These are phyloP conservation scores for Meripilus lineatus DNA, from an alignment of 1,284 basidiomycete species.

Conservation along the genomic window DNA sequence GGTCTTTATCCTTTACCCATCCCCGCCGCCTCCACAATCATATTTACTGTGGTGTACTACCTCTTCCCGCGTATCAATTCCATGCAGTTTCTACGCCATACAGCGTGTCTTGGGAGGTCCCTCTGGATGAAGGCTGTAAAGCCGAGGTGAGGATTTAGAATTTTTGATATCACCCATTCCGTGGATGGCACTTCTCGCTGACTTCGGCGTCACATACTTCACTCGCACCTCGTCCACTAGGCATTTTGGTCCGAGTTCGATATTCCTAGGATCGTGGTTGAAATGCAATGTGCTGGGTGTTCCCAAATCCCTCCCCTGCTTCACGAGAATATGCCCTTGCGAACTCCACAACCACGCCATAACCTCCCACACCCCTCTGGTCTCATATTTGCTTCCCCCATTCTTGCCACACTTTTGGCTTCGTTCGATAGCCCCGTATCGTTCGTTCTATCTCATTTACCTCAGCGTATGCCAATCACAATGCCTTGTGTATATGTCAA, in stretches of 20 bases:
- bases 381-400: not conserved
- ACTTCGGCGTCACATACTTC: slow-evolving; percentile 68
- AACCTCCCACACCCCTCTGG: not conserved
- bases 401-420: slow-evolving; percentile 9
- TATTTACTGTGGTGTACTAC: slow-evolving; percentile 83
- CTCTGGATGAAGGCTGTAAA: slow-evolving; percentile 62
- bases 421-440: slow-evolving; percentile 12
- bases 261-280: slow-evolving; percentile 63
- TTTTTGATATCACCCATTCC: slow-evolving; percentile 6
- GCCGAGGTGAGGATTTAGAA: slow-evolving; percentile 45
- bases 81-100: slow-evolving; percentile 71
- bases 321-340: slow-evolving; percentile 22
- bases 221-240: slow-evolving; percentile 67
- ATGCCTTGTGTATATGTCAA: slow-evolving; percentile 53
- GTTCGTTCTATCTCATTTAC: slow-evolving; percentile 8
- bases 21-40: slow-evolving; percentile 50
- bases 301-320: slow-evolving; percentile 45
- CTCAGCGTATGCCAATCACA: not conserved
- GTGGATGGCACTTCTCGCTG: slow-evolving; percentile 26
- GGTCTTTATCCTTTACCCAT: slow-evolving; percentile 46
- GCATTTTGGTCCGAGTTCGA: slow-evolving; percentile 61
- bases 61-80: slow-evolving; percentile 86
- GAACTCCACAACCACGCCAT: slow-evolving; percentile 6
- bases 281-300: slow-evolving; percentile 69
- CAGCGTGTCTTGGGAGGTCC: slow-evolving; percentile 56